Percentiles rank a stretch among this genome's conserved stretches.
These are phyloP conservation scores for Phaeotremella fagi DNA, from an alignment of 768 basidiomycete species.

Conservation along the genomic window DNA sequence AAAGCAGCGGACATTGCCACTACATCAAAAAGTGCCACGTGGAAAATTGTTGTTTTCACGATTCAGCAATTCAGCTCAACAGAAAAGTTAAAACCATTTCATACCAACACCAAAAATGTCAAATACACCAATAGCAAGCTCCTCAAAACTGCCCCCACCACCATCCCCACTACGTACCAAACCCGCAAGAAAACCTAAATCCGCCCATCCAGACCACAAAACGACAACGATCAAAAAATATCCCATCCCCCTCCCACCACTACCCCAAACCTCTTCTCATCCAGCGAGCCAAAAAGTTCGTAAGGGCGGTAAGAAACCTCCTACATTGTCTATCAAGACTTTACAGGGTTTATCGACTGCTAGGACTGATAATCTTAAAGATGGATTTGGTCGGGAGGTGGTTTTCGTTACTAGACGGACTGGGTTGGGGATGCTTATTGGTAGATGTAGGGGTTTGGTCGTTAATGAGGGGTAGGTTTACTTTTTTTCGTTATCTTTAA, in stretches of 20 bases:
- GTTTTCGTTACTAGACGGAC: slow-evolving; percentile 45
- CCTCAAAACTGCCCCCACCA: slow-evolving; percentile 6
- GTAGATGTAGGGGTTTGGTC: slow-evolving; percentile 44
- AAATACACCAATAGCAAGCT: neutral
- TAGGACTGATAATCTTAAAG: slow-evolving; percentile 32
- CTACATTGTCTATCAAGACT: slow-evolving; percentile 27
- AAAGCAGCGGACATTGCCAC: no score
- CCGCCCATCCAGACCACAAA: slow-evolving; percentile 7
- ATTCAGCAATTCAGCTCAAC: no score
- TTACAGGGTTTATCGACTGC: slow-evolving; percentile 28
- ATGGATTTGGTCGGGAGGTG: slow-evolving; percentile 40
- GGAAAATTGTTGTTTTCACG: no score
- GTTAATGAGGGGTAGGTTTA: slow-evolving; percentile 45
- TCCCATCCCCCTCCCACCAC: slow-evolving; percentile 12
- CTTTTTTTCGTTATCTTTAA: neutral
- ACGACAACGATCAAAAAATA: slow-evolving; percentile 3
- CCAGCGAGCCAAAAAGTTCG: neutral
- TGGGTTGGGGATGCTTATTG: slow-evolving; percentile 41
- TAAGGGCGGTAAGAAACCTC: neutral
- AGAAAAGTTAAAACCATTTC: no score
- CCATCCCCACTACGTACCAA: neutral
- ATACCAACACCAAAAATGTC: no score
- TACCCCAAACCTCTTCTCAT: slow-evolving; percentile 10
- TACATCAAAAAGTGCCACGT: no score
- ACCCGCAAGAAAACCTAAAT: slow-evolving; percentile 2